Percentiles rank a stretch among this genome's conserved stretches.
Conservation (phyloP, 2,329 filamentous ascomycete genomes). For the Parastagonospora nodorum region DNA sequence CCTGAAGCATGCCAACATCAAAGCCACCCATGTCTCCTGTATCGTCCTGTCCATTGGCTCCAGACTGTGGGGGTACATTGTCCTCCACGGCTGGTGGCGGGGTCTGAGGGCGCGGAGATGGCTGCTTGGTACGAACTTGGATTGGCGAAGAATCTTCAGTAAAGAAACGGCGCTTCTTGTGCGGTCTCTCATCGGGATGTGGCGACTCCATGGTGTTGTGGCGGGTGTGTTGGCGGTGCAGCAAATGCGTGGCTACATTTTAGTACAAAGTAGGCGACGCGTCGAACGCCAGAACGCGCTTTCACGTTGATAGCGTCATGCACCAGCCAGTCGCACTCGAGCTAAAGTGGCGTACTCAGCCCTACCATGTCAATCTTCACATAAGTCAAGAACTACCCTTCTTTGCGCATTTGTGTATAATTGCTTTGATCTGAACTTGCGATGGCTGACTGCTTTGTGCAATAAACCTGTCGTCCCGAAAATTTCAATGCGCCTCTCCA, state of each 20-base stretch:
- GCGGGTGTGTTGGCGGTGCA: constrained; percentile 3
- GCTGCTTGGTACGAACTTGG: constrained; percentile 16
- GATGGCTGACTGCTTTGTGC: constrained; percentile 7
- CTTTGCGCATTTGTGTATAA: not conserved
- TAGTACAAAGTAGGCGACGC: constrained; percentile 25
- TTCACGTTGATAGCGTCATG: constrained; percentile 40
- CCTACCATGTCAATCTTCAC: not conserved
- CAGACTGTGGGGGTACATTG: constrained; percentile 5
- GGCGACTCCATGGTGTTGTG: constrained; percentile 42
- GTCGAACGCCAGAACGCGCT: constrained; percentile 33
- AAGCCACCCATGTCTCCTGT: constrained; percentile 48
- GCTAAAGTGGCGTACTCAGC: constrained; percentile 14
- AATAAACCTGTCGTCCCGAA: constrained; percentile 1
- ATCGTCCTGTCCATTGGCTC: constrained; percentile 12
- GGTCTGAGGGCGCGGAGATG: constrained; percentile 37
- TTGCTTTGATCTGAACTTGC: not conserved
- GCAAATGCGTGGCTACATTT: constrained; percentile 4
- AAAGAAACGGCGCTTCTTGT: constrained; percentile 69
- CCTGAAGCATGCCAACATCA: constrained; percentile 60
- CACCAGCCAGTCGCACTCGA: constrained; percentile 16
- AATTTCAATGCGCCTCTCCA: constrained; percentile 32
- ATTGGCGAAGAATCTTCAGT: constrained; percentile 54
- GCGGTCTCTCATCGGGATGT: constrained; percentile 59
- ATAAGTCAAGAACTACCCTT: not conserved
- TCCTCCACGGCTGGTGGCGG: constrained; percentile 29